These are phyloP conservation scores for Xerocomus potaroensis DNA, from an alignment of 768 basidiomycete species.

Conservation along the genomic window DNA sequence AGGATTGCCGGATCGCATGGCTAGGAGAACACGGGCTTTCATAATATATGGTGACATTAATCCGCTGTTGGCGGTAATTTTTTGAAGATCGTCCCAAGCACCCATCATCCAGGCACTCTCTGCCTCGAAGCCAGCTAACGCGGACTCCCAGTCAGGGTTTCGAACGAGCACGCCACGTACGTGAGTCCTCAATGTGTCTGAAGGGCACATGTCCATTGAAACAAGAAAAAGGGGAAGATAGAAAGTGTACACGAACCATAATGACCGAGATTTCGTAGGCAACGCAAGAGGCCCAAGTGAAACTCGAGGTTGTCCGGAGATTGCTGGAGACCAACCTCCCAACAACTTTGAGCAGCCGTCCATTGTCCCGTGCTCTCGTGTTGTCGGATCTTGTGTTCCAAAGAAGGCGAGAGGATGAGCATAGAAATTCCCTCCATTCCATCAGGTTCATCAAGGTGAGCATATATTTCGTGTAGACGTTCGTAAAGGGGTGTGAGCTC, in stretches of 20 bases:
- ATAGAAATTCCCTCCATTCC: constrained; percentile 98
- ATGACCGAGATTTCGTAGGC: constrained; percentile 91
- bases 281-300: constrained; percentile 86
- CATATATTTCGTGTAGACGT: constrained; percentile 91
- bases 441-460: constrained; percentile 94
- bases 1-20: constrained; percentile 59
- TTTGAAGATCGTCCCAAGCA: constrained; percentile 82
- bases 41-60: constrained; percentile 57
- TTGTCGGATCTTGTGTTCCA: constrained; percentile 95
- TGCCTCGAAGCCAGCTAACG: constrained; percentile 77
- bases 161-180: constrained; percentile 85
- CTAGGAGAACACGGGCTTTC: constrained; percentile 75
- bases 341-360: constrained; percentile 99
- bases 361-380: constrained; percentile 96
- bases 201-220: background rate
- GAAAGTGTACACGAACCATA: constrained; percentile 68
- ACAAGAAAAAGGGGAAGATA: background rate
- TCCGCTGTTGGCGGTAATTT: constrained; percentile 48
- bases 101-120: constrained; percentile 97
- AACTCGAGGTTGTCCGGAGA: constrained; percentile 84
- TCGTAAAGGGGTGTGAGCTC: constrained; percentile 61
- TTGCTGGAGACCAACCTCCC: constrained; percentile 93
- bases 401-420: constrained; percentile 78
- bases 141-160: constrained; percentile 77
- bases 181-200: constrained; percentile 93